phyloP scores from a whole-genome alignment of 1,139 yeast genomes.

The Geotrichum macrosporum region DNA sequence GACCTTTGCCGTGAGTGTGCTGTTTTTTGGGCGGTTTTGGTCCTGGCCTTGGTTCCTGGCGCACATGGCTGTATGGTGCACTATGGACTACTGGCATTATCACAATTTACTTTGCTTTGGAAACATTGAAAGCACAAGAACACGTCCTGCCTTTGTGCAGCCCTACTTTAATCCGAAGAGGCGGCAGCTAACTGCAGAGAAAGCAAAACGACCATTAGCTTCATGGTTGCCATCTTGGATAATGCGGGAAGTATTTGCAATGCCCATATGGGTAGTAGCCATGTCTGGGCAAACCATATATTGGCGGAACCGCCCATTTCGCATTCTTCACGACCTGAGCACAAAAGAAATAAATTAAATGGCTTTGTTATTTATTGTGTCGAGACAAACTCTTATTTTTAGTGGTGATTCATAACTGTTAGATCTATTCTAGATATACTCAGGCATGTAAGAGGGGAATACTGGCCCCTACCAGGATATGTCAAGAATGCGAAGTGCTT shows the following conservation, averaged over 20 bases:
- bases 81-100: conserved; percentile 59
- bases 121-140: conserved; percentile 31
- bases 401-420: too few species aligned
- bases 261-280: conserved; percentile 81
- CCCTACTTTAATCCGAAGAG: conserved; percentile 29
- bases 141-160: conserved; percentile 34
- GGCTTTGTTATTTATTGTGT: too few species aligned
- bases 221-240: conserved; percentile 56
- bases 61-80: conserved; percentile 62
- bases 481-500: too few species aligned
- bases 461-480: too few species aligned
- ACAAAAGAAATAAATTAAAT: conserved; percentile 78
- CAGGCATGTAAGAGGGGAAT: too few species aligned
- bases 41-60: conserved; percentile 42
- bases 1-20: conserved; percentile 51
- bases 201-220: too few species aligned
- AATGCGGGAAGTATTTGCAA: conserved; percentile 65
- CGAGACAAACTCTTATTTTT: too few species aligned
- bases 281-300: conserved; percentile 72
- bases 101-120: conserved; percentile 41
- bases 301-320: conserved; percentile 80
- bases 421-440: too few species aligned
- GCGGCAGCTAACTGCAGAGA: too few species aligned
- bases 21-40: conserved; percentile 39
- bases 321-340: conserved; percentile 65